Evolutionary conservation across 805 yeast genomes (phyloP).

Genomic region (Candida pseudofarinosa): DNA sequence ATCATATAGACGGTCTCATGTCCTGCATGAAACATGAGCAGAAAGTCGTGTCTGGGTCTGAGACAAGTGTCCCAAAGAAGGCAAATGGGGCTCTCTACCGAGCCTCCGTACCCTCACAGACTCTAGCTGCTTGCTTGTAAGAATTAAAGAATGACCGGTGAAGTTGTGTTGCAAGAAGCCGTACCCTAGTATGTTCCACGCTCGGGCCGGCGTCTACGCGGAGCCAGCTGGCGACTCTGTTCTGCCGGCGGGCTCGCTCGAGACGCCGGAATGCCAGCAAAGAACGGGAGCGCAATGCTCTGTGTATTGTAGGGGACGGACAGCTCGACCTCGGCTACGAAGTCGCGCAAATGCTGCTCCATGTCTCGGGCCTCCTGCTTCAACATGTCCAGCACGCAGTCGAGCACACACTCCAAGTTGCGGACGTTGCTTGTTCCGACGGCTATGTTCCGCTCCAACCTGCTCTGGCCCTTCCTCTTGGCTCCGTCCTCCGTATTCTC

Average conservation of each 20-base stretch:
- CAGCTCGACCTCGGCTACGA: constrained; percentile 11
- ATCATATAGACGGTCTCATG: not conserved
- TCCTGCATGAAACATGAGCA: not conserved
- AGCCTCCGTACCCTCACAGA: not conserved
- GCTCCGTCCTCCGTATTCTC: not conserved
- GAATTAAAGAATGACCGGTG: not conserved
- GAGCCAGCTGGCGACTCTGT: too few relatives aligned
- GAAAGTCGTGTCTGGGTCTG: not conserved
- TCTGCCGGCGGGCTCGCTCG: too few relatives aligned
- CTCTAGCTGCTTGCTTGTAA: not conserved
- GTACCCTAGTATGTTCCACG: too few relatives aligned
- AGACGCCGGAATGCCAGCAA: too few relatives aligned
- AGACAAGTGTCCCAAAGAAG: not conserved
- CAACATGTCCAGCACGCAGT: constrained; percentile 25
- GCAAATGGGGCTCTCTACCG: not conserved
- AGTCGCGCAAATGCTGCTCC: constrained; percentile 11
- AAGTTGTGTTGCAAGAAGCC: too few relatives aligned
- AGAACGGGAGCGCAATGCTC: too few relatives aligned
- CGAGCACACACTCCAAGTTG: constrained; percentile 17
- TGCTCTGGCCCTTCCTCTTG: not conserved
- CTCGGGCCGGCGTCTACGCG: too few relatives aligned
- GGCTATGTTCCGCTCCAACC: not conserved
- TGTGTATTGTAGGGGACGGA: constrained; percentile 21
- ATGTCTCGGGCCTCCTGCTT: constrained; percentile 17
- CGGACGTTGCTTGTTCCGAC: constrained; percentile 5